A percentile compares a stretch with the other conserved stretches of the same genome.
These are phyloP conservation scores for Phytopythium delawarense DNA, from an alignment of 352 stramenopile species.

Conservation along the genomic window DNA sequence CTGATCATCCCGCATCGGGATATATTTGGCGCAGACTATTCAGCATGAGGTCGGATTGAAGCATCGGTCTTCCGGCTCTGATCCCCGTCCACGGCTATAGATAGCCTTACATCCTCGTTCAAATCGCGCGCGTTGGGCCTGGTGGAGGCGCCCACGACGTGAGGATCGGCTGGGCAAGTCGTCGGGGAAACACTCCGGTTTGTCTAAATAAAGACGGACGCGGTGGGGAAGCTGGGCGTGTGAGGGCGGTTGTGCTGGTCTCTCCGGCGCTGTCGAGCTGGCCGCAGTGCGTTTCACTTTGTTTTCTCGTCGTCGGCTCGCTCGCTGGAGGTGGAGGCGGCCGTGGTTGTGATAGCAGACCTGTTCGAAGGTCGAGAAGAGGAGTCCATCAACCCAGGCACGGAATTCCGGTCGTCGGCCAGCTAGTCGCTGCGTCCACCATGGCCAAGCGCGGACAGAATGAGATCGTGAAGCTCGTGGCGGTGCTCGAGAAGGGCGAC, in stretches of 20 bases:
- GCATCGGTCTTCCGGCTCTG: not conserved
- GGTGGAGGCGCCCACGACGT: not conserved
- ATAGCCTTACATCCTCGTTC: not conserved
- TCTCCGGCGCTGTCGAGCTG: not conserved
- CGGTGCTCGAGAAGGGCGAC: constrained; percentile 57
- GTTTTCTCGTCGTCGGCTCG: constrained; percentile 6
- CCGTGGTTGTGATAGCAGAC: not conserved
- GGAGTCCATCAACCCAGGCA: not conserved
- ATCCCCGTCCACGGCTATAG: not conserved
- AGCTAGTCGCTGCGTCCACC: not conserved
- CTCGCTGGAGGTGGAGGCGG: not conserved
- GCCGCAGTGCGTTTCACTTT: constrained; percentile 1
- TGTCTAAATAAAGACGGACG: not conserved
- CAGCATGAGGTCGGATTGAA: not conserved
- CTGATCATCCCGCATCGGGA: not conserved
- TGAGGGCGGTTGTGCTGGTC: not conserved
- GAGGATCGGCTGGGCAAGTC: not conserved
- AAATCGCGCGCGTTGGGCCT: not conserved
- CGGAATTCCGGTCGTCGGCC: not conserved
- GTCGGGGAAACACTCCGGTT: not conserved
- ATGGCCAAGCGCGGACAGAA: constrained; percentile 73
- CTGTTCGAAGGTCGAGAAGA: not conserved
- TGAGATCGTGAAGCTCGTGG: constrained; percentile 63
- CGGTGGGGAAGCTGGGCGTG: not conserved
- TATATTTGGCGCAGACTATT: not conserved